Evolutionary conservation across 306 rosid genomes (phyloP), one percentile per base, ranked within the genome.

Genomic region (Calophaca sinica): DNA sequence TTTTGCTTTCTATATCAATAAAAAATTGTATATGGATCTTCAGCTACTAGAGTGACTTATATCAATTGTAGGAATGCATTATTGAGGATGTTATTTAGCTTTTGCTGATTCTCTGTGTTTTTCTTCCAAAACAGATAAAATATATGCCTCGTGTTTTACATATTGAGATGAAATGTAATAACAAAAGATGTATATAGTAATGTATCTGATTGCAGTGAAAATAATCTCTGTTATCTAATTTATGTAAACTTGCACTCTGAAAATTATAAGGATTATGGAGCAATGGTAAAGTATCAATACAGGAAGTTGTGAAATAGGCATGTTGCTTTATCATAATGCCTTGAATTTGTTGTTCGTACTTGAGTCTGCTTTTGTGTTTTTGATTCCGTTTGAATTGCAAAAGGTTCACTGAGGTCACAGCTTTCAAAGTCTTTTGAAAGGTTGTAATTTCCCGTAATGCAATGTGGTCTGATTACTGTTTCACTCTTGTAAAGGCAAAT

Each of bases 1-100:
- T 65, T 61, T 68, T 79, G 63, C 38, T 76, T 62, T 57, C 28
- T 12, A 39, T 41, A 41, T 72, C 73, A 51, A 62, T 71, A 69
- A 66, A 28, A 15, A 53, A 42, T 49, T 63, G 45, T 38, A 7
- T 39, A 36, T 68, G 57, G n/a, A 51, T 72, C 65, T 77, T 62
- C 41, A 32, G 15, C 57, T 9, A 53, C 10, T 33, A 9, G 9
- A 67, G 45, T 54, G 44, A 41, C 57, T 31, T 75, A 31, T 63
- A 28, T 12, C 7, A 61, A 31, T 39, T 8, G 65, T 41, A 52
- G 48, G 36, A 67, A 3, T 75, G 42, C 59, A 68, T 39, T 39
- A 39, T 77, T 32, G 9, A 39, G 20, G 51, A 50, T 41, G 69
- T 29, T 55, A 28, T 46, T 62, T 66, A 15, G 15, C 70, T 45